Evolutionary conservation across 352 stramenopile species (phyloP), one percentile per base, ranked within the genome.

Genomic region (Pythium phragmitis): DNA sequence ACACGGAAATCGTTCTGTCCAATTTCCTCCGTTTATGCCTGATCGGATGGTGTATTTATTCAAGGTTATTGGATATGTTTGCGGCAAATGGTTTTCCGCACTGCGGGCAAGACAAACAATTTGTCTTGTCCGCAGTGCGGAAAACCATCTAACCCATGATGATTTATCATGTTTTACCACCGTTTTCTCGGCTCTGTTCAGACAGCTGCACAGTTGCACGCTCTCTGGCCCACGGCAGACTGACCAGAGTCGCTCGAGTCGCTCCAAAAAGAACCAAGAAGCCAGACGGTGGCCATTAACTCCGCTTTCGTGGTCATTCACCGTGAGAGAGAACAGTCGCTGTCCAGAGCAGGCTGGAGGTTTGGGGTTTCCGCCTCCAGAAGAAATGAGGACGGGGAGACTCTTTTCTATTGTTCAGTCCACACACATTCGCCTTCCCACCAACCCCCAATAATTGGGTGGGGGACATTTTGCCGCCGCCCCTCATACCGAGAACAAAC

Each of bases 201-300:
- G 46, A 34, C 46, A 52, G 46, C 46, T 47, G 52, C 52, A 59
- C 4, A 30, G 26, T 30, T 30, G 26, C 26, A 30, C 26, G 26
- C 52, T 17, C 39, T 43, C 19, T 26, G 21, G 48, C 41, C 1
- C 42, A 30, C 23, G 53, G 36, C 53, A 30, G 26, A 5, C 26
- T 30, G 26, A 30, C 26, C 26, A 30, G 26, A 30, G 26, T 30
- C 26, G 26, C 26, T 30, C 3, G 26, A 60, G 37, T 51, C 23
- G 6, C 28, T 36, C 26, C 12, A 16, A 42, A 37, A 21, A n/a
- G 21, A 60, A 60, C 53, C 8, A 60, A 60, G 41, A 50, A 60
- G 53, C 53, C 53, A 60, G 53, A 60, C 26, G 53, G 53, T 17
- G 52, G 23, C 11, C 19, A 6, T 21, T 21, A 8, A 17, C 8